Base-by-base conservation (phyloP, 2,329 filamentous ascomycete species). In the Scedosporium boydii region DNA sequence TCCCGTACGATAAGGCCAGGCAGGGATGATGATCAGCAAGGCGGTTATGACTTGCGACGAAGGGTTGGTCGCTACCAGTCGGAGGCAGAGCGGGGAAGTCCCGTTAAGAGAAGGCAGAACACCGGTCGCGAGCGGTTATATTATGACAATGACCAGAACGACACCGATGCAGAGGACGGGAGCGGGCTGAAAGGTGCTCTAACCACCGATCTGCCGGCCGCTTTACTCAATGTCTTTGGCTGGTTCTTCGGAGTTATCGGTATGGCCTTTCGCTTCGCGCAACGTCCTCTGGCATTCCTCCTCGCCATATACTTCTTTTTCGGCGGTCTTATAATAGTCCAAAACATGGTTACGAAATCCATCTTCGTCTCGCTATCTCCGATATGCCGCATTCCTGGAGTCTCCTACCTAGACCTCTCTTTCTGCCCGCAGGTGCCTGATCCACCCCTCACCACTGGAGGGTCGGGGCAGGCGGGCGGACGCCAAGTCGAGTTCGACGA, bases 321-420 rank as follows among this genome's bases (percentile, higher is more conserved):
- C 29, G 85, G 85, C 58, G 76, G 81, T 21, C 71, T 84, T 58
- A 82, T 87, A 46, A 74, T 89, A 23, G 77, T 82, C 1, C 81
- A 83, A 56, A 88, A 86, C 69, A 81, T 88, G 69, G 72, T 89
- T 34, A 86, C 83, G 16, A 79, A 78, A 58, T 87, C 85, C 1
- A 73, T 89, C 61, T 79, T 81, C 58, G 75, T 81, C 9, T 85
- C 87, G 0, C 72, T 93, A 2, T 85, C 87, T 1, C 88, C 89
- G 0, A 67, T 93, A 21, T 93, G 90, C 69, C 80, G 82, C 21
- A 75, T 93, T 1, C 90, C 90, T 0, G 87, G 87, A 38, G 80
- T 77, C 1, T 83, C 84, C 1, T 75, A 83, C 38, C 70, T 91
- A 4, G 76, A 81, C 64, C 75, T 91, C 1, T 82, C 88, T 0